These are phyloP conservation scores for Peronospora farinosa DNA, from an alignment of 352 stramenopile species.

Conservation along the genomic window DNA sequence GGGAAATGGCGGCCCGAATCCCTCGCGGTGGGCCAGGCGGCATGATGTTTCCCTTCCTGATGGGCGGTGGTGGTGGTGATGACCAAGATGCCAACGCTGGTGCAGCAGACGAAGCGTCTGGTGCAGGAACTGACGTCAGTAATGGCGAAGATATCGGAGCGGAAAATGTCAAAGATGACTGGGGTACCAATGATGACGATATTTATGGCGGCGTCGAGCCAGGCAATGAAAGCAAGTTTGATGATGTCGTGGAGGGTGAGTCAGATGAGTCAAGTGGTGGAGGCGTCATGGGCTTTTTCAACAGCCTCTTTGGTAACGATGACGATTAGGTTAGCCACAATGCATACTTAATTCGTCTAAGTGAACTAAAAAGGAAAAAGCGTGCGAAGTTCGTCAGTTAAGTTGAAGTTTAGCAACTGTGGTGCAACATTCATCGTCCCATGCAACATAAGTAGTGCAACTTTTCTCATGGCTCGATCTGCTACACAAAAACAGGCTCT, in stretches of 20 bases:
- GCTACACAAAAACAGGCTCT: neutral
- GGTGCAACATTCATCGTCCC: conserved; percentile 1
- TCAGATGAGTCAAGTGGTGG: conserved; percentile 28
- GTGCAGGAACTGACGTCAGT: conserved; percentile 14
- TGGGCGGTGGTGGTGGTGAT: conserved; percentile 44
- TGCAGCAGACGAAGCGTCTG: conserved; percentile 25
- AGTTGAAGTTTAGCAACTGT: conserved; percentile 7
- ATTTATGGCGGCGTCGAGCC: conserved; percentile 39
- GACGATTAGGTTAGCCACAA: conserved; percentile 2
- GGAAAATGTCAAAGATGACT: conserved; percentile 16
- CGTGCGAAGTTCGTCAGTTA: too few relatives aligned
- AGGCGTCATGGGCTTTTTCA: conserved; percentile 53
- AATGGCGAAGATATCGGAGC: conserved; percentile 5
- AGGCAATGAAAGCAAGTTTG: conserved; percentile 6
- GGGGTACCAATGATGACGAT: conserved; percentile 39
- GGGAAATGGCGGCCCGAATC: conserved; percentile 86
- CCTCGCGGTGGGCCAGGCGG: conserved; percentile 66
- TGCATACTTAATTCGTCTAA: too few relatives aligned
- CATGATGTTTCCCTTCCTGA: conserved; percentile 85
- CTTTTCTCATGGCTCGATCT: neutral
- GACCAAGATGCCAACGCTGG: conserved; percentile 25
- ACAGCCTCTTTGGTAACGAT: conserved; percentile 45
- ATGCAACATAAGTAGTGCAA: conserved; percentile 13
- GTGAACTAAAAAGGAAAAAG: too few relatives aligned
- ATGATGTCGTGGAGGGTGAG: conserved; percentile 18